These are phyloP conservation scores for Gigaspora rosea DNA, from an alignment of 192 early-diverging fungal genomes.

Conservation along the genomic window DNA sequence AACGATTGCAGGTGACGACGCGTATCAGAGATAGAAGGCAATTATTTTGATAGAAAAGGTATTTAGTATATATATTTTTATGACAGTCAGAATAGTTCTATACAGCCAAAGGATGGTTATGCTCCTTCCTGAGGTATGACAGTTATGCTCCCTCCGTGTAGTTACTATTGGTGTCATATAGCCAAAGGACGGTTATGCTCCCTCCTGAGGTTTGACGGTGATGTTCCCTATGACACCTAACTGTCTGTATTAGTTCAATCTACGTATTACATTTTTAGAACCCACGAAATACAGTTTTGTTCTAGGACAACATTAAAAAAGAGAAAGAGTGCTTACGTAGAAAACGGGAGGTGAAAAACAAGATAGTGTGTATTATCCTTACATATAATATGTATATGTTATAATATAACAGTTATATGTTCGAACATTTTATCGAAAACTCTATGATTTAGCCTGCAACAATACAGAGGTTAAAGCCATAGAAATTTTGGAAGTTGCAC, in stretches of 20 bases:
- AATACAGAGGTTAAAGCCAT: background rate
- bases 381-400: background rate
- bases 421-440: background rate
- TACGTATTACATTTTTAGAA: constrained; percentile 3
- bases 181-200: background rate
- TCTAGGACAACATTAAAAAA: constrained; percentile 9
- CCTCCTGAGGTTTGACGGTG: background rate
- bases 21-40: background rate
- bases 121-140: background rate
- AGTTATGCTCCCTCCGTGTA: background rate
- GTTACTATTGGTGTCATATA: background rate
- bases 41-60: background rate
- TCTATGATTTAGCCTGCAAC: background rate
- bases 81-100: background rate
- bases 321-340: background rate
- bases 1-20: constrained; percentile 4
- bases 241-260: background rate
- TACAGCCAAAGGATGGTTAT: background rate
- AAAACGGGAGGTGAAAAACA: background rate
- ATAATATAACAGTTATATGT: background rate
- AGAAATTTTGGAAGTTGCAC: background rate
- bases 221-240: constrained; percentile 3
- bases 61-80: constrained; percentile 9
- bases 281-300: background rate
- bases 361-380: background rate